Conservation (phyloP, 1,139 yeast species). For the Saccharomycopsis hybrid region DNA sequence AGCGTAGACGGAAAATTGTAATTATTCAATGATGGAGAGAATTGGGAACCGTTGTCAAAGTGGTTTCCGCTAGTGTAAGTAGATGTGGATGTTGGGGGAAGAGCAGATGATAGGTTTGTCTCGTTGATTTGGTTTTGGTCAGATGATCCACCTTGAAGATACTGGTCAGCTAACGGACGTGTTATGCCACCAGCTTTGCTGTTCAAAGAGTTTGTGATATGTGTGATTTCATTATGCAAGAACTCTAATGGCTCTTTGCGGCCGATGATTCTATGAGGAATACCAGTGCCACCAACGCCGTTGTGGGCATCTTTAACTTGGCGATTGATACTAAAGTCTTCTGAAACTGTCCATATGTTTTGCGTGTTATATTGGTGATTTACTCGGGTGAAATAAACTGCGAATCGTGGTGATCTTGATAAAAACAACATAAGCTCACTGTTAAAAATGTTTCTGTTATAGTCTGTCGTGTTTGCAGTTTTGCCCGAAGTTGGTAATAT, state of each 20-base stretch:
- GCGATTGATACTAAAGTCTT: slow-evolving; percentile 76
- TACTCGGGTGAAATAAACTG: slow-evolving; percentile 52
- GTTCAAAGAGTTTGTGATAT: not conserved
- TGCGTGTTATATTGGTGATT: slow-evolving; percentile 1
- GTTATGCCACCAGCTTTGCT: not conserved
- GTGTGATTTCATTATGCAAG: slow-evolving; percentile 1
- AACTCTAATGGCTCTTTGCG: slow-evolving; percentile 10
- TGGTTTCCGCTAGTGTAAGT: slow-evolving; percentile 1
- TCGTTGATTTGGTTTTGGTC: not conserved
- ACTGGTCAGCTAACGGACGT: not conserved
- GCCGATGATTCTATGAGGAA: slow-evolving; percentile 38
- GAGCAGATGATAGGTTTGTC: not conserved
- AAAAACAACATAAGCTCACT: slow-evolving; percentile 48
- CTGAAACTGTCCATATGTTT: slow-evolving; percentile 79
- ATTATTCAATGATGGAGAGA: not conserved
- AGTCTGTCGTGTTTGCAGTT: slow-evolving; percentile 12
- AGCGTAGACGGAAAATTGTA: slow-evolving; percentile 4
- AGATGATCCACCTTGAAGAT: not conserved
- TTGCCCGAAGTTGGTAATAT: slow-evolving; percentile 23
- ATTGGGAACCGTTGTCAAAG: not conserved
- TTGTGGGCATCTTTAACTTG: slow-evolving; percentile 64
- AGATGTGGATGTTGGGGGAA: not conserved
- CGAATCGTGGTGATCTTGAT: slow-evolving; percentile 63
- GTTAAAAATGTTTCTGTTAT: slow-evolving; percentile 26
- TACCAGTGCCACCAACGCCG: slow-evolving; percentile 41